These are phyloP conservation scores for Hysterangium stoloniferum DNA, from an alignment of 768 basidiomycete species.

Conservation along the genomic window DNA sequence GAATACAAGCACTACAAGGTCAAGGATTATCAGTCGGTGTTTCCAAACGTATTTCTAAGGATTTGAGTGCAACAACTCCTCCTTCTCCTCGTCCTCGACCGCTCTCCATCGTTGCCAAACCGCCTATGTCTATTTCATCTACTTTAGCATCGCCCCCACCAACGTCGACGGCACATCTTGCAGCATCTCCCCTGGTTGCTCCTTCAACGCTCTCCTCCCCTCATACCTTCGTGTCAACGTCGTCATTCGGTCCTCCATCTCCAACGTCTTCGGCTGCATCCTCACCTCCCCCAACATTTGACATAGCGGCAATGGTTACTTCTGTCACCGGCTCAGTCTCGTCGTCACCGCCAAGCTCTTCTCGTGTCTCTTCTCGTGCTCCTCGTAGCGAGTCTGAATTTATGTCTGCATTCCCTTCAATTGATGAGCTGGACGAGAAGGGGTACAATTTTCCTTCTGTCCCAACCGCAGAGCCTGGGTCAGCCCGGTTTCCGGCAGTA, in stretches of 20 bases:
- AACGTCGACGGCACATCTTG: slow-evolving; percentile 16
- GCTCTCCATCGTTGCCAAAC: slow-evolving; percentile 28
- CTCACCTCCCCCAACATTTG: slow-evolving; percentile 31
- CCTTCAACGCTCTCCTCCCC: slow-evolving; percentile 33
- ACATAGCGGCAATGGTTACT: not conserved
- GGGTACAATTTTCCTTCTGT: slow-evolving; percentile 43
- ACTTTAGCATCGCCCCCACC: slow-evolving; percentile 16
- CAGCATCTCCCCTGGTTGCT: slow-evolving; percentile 23
- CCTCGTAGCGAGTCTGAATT: slow-evolving; percentile 40
- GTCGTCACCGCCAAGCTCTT: slow-evolving; percentile 21
- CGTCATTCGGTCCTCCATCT: slow-evolving; percentile 69
- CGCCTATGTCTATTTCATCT: slow-evolving; percentile 16
- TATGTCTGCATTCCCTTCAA: slow-evolving; percentile 61
- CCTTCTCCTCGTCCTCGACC: slow-evolving; percentile 23
- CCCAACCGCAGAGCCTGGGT: slow-evolving; percentile 30
- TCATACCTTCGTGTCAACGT: slow-evolving; percentile 63
- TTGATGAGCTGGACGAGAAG: slow-evolving; percentile 64
- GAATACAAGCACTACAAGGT: slow-evolving; percentile 66
- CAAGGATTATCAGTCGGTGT: slow-evolving; percentile 58
- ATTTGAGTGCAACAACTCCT: slow-evolving; percentile 28
- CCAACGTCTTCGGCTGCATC: slow-evolving; percentile 64
- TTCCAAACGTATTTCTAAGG: slow-evolving; percentile 52
- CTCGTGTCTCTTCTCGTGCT: not conserved
- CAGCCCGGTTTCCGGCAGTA: slow-evolving; percentile 4
- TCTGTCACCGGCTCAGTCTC: slow-evolving; percentile 27